Evolutionary conservation across 2,329 filamentous ascomycete genomes (phyloP).

Genomic region (Colletotrichum sp.): DNA sequence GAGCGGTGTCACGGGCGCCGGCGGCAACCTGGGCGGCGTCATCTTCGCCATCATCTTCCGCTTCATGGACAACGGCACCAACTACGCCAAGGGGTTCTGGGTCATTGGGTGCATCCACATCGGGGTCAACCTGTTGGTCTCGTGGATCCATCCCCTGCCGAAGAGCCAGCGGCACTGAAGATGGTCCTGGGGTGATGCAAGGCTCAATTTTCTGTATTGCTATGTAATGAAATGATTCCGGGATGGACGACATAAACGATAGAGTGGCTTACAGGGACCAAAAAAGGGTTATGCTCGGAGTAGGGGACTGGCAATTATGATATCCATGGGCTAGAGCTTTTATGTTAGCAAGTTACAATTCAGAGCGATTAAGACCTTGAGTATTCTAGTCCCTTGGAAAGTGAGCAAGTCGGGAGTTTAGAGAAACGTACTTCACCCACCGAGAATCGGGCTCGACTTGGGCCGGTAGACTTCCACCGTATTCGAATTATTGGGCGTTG

Average conservation of each 20-base stretch:
- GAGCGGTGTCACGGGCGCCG: conserved; percentile 78
- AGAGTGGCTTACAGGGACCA: background rate
- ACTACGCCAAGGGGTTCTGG: conserved; percentile 78
- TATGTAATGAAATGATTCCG: background rate
- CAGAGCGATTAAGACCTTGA: background rate
- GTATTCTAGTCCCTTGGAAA: fast-evolving
- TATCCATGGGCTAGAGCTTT: conserved; percentile 8
- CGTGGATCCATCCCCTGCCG: conserved; percentile 60
- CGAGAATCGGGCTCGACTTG: background rate
- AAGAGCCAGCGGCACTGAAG: conserved; percentile 44
- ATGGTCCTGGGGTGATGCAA: background rate
- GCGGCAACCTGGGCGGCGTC: conserved; percentile 85
- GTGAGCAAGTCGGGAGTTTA: too few relatives aligned
- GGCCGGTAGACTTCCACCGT: background rate
- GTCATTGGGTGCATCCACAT: conserved; percentile 82
- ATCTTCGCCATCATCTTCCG: conserved; percentile 85
- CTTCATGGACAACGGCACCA: conserved; percentile 65
- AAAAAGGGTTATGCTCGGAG: background rate
- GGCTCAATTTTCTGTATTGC: background rate
- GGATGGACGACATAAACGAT: background rate
- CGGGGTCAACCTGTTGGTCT: conserved; percentile 68
- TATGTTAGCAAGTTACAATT: background rate
- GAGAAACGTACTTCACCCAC: background rate
- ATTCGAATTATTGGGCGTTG: background rate
- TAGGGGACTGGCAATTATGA: conserved; percentile 6